Base-by-base conservation (phyloP, 1,139 yeast genomes). In the Sugiyamaella paludigena region DNA sequence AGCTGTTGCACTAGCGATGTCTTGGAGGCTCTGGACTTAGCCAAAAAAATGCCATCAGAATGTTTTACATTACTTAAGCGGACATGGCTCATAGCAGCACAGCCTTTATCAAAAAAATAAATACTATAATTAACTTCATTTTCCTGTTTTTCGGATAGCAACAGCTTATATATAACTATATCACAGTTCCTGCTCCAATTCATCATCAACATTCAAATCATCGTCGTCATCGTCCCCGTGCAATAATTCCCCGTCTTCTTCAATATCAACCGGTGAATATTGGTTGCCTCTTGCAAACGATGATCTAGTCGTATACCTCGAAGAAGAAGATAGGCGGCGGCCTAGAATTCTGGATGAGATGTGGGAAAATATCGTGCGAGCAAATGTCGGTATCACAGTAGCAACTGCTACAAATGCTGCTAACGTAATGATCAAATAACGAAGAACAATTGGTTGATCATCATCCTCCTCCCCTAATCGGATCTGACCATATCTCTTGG, bases 401-500 rank as follows among this genome's bases (percentile, higher is more conserved):
- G 62, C 62, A 34, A 64, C 52, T 7, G 70, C 69, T 27, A 65
- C 61, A 7, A 64, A 59, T 1, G 65, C 67, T 5, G 70, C 67
- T 9, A 66, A 55, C 2, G 61, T 64, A n/a, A 64, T 52, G 11
- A 63, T 54, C 10, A 56, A 51, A 34, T 57, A 58, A 35, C 58
- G 60, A 12, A 62, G 46, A 28, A 51, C 51, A 8, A 55, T 45
- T 32, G 59, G 59, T 48, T 55, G 63, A 38, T 57, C 55, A 19
- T 50, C 65, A 19, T 83, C 87, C 40, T 83, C 89, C 49, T 83
- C 92, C 39, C 86, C 94, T 43, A 91, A 76, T 60, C 96, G 75
- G 50, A 91, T 91, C 65, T 86, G 95, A 12, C 97, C 96, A 61
- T 87, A 81, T 59, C 88, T 75, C 52, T 82, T 75, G 65, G 87